A percentile compares a stretch with the other conserved stretches of the same genome.
These are phyloP conservation scores for Agastache rugosa DNA, from an alignment of 257 asterid species.

Conservation along the genomic window DNA sequence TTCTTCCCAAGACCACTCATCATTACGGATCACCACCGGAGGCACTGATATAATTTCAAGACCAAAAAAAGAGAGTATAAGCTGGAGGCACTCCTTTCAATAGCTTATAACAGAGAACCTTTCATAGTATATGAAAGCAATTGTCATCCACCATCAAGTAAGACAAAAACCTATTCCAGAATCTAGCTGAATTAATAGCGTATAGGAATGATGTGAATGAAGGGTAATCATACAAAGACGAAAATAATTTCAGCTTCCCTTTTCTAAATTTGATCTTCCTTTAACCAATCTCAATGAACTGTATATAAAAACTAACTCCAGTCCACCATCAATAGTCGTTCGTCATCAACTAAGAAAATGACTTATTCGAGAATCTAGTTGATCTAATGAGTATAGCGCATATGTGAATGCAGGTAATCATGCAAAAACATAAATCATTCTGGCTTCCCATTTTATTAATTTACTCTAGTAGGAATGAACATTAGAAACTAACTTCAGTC, in stretches of 20 bases:
- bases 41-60: constrained; percentile 68
- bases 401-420: background rate
- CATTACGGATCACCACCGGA: constrained; percentile 91
- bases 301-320: background rate
- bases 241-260: background rate
- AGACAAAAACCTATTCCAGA: background rate
- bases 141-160: constrained; percentile 14
- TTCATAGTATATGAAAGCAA: background rate
- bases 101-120: background rate
- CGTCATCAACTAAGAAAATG: constrained; percentile 10
- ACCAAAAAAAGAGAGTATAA: background rate
- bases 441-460: background rate
- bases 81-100: constrained; percentile 27
- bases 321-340: background rate
- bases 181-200: constrained; percentile 3
- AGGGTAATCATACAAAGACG: background rate
- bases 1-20: constrained; percentile 97
- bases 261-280: background rate
- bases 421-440: background rate
- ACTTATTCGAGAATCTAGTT: constrained; percentile 11
- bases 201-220: background rate
- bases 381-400: background rate
- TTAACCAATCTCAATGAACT: background rate
- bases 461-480: background rate
- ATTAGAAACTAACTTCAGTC: background rate